A percentile compares a stretch with the other conserved stretches of the same genome.
phyloP scores from a whole-genome alignment of 768 basidiomycete genomes.

The Mycena leptocephala region DNA sequence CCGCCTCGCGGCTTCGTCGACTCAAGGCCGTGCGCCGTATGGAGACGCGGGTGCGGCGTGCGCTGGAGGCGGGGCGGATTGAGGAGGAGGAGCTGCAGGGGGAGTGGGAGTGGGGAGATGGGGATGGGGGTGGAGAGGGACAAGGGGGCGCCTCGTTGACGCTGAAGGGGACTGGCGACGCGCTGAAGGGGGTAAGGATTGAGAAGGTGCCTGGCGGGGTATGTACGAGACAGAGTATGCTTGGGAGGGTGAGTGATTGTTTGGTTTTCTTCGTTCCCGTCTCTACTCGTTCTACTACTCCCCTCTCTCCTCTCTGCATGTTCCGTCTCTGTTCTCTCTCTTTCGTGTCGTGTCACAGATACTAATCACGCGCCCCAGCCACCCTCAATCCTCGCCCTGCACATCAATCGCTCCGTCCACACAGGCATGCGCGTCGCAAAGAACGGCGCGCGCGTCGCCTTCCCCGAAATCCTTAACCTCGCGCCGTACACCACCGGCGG shows the following conservation, averaged over 20 bases:
- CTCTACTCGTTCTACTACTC: too few relatives aligned
- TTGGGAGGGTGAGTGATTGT: slow-evolving; percentile 83
- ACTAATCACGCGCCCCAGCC: slow-evolving; percentile 66
- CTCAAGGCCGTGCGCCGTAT: slow-evolving; percentile 81
- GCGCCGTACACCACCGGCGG: slow-evolving; percentile 91
- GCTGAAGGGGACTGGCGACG: slow-evolving; percentile 5
- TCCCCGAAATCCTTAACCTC: slow-evolving; percentile 92
- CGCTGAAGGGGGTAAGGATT: slow-evolving; percentile 81
- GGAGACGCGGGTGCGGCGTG: slow-evolving; percentile 71
- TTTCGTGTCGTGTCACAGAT: background rate
- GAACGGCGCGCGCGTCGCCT: slow-evolving; percentile 86
- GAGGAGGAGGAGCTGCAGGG: slow-evolving; percentile 73
- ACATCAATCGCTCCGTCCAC: slow-evolving; percentile 94
- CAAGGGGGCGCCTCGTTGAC: too few relatives aligned
- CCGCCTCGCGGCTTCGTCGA: slow-evolving; percentile 83
- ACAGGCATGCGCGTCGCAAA: slow-evolving; percentile 84
- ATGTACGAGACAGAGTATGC: slow-evolving; percentile 95
- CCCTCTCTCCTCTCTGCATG: too few relatives aligned
- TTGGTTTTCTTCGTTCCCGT: too few relatives aligned
- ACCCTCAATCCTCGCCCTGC: slow-evolving; percentile 90
- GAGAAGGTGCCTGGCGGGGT: slow-evolving; percentile 83
- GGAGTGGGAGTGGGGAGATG: background rate
- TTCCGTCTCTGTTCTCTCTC: background rate
- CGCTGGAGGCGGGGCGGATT: slow-evolving; percentile 82
- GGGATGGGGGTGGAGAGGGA: background rate